A percentile compares a stretch with the other conserved stretches of the same genome.
phyloP scores from a whole-genome alignment of 2,329 filamentous ascomycete genomes.

The Xylariaceae sp. region DNA sequence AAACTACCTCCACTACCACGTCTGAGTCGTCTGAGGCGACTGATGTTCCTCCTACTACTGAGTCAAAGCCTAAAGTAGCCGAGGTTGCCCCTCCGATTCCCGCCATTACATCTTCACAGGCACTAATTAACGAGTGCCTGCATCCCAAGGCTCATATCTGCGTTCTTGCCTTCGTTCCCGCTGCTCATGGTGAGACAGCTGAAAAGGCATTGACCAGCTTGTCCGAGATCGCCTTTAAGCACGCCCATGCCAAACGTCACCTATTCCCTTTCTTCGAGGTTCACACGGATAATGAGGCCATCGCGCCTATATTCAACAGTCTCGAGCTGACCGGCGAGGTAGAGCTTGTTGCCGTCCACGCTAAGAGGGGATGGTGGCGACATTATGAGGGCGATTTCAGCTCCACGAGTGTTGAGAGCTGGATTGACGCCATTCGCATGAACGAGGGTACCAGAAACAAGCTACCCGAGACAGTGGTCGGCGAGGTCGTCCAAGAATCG shows the following conservation, averaged over 20 bases:
- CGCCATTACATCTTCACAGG: constrained; percentile 66
- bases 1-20: constrained; percentile 50
- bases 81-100: constrained; percentile 68
- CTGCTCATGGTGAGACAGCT: constrained; percentile 56
- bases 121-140: constrained; percentile 75
- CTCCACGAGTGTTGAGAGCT: constrained; percentile 72
- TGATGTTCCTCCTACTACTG: constrained; percentile 40
- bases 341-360: constrained; percentile 83
- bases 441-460: constrained; percentile 84
- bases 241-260: constrained; percentile 68
- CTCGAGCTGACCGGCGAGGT: constrained; percentile 68
- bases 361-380: constrained; percentile 85
- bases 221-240: constrained; percentile 77
- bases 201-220: constrained; percentile 68
- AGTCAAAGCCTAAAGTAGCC: constrained; percentile 58
- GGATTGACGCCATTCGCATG: constrained; percentile 91
- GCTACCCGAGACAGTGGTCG: constrained; percentile 68
- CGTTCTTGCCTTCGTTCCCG: constrained; percentile 75
- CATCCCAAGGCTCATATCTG: constrained; percentile 80
- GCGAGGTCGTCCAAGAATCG: constrained; percentile 50
- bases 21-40: constrained; percentile 46
- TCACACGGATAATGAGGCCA: constrained; percentile 65
- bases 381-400: constrained; percentile 70
- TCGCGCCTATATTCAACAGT: constrained; percentile 60
- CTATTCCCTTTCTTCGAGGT: constrained; percentile 87